Conservation (phyloP, 768 basidiomycete genomes). For the Agaricus subrufescens region DNA sequence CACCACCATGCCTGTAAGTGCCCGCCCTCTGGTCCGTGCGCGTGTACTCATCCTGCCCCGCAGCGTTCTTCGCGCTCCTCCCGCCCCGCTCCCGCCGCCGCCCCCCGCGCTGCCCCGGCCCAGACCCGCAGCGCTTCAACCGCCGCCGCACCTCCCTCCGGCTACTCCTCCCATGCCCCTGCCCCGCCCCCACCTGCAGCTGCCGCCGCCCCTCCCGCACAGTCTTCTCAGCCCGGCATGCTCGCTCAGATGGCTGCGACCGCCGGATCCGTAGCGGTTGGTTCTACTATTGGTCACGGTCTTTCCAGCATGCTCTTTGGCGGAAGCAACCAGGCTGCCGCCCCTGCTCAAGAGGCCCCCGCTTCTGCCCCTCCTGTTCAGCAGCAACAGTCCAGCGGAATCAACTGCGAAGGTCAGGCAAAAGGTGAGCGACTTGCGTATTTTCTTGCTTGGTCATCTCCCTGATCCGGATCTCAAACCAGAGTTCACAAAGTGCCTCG, state of each 20-base stretch:
- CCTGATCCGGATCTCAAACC: neutral
- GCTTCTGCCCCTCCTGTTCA: constrained; percentile 44
- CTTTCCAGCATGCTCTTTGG: constrained; percentile 88
- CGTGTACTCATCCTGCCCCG: neutral
- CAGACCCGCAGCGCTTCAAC: constrained; percentile 44
- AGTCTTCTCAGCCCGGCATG: constrained; percentile 53
- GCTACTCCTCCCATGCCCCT: constrained; percentile 31
- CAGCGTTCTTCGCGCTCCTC: constrained; percentile 76
- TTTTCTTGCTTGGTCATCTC: neutral
- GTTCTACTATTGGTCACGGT: constrained; percentile 88
- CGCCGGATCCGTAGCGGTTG: constrained; percentile 85
- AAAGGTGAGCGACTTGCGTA: constrained; percentile 47
- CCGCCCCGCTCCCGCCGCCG: constrained; percentile 61
- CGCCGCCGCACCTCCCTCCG: constrained; percentile 37
- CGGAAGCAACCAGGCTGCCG: constrained; percentile 42
- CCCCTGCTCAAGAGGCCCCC: constrained; percentile 36
- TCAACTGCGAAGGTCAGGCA: constrained; percentile 73
- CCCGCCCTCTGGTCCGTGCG: neutral
- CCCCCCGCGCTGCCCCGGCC: constrained; percentile 38
- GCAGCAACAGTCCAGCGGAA: constrained; percentile 39
- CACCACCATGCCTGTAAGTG: constrained; percentile 36
- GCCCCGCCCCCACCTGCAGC: constrained; percentile 42
- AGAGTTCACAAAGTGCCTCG: constrained; percentile 86
- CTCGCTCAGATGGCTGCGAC: constrained; percentile 85
- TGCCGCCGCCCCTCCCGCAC: constrained; percentile 38